Percentiles rank a stretch among this genome's conserved stretches.
Evolutionary conservation across 2,329 filamentous ascomycete genomes (phyloP).

Genomic region (Pseudocercospora cruenta): DNA sequence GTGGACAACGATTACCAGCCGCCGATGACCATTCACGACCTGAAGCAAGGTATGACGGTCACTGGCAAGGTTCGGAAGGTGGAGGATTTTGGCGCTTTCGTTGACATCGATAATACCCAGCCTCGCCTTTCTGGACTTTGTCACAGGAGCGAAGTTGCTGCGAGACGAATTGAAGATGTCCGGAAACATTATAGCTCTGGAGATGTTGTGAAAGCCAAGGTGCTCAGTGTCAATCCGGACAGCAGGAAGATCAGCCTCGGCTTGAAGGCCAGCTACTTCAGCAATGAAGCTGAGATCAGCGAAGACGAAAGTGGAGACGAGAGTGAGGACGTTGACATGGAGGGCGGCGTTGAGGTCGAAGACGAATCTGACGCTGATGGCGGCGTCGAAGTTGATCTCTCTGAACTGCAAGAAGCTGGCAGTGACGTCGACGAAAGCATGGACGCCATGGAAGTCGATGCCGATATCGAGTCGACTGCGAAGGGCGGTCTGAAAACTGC

Average conservation of each 20-base stretch:
- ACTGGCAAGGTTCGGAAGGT: constrained; percentile 92
- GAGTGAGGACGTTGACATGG: constrained; percentile 32
- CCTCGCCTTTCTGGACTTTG: constrained; percentile 90
- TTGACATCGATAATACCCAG: constrained; percentile 78
- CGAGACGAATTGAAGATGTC: constrained; percentile 79
- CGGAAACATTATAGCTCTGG: constrained; percentile 86
- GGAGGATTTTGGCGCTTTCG: constrained; percentile 92
- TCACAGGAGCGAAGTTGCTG: constrained; percentile 89
- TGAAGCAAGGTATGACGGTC: constrained; percentile 78
- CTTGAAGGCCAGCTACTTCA: constrained; percentile 90
- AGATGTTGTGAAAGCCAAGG: constrained; percentile 88
- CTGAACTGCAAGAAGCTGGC: constrained; percentile 47
- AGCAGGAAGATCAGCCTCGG: constrained; percentile 85
- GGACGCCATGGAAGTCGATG: constrained; percentile 47
- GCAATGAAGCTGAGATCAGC: constrained; percentile 58
- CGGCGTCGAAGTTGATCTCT: constrained; percentile 45
- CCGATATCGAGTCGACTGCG: constrained; percentile 32
- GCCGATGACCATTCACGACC: constrained; percentile 72
- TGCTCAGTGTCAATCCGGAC: constrained; percentile 75
- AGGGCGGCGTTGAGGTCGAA: constrained; percentile 32
- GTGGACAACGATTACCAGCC: constrained; percentile 78
- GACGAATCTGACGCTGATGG: constrained; percentile 23
- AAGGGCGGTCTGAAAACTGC: constrained; percentile 64
- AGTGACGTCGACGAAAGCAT: constrained; percentile 57
- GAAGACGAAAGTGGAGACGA: constrained; percentile 43